phyloP scores from a whole-genome alignment of 345 rosid species.

The Citrus hindsii region DNA sequence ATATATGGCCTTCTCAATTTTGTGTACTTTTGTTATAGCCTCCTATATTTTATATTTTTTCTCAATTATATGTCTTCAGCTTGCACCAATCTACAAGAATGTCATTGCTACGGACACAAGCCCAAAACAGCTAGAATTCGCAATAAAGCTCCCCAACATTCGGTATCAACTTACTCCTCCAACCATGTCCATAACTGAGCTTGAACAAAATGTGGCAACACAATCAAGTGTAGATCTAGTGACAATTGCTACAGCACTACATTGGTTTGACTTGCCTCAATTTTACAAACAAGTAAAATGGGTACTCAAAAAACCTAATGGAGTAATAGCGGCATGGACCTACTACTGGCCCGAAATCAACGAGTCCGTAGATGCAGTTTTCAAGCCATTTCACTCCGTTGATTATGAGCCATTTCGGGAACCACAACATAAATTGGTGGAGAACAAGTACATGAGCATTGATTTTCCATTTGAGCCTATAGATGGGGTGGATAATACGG shows the following conservation, averaged over 20 bases:
- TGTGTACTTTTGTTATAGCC: too few relatives aligned
- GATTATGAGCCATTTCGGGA: constrained; percentile 54
- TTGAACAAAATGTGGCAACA: too few relatives aligned
- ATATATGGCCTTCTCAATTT: too few relatives aligned
- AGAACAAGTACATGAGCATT: constrained; percentile 46
- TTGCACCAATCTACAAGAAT: constrained; percentile 59
- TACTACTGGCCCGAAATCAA: constrained; percentile 62
- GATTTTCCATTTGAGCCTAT: constrained; percentile 73
- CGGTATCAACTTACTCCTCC: too few relatives aligned
- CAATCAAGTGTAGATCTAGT: too few relatives aligned
- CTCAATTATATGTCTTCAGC: constrained; percentile 31
- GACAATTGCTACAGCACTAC: too few relatives aligned
- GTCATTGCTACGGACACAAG: constrained; percentile 87
- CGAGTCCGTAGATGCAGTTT: constrained; percentile 42
- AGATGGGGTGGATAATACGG: constrained; percentile 43
- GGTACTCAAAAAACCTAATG: constrained; percentile 34
- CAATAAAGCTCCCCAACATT: not conserved
- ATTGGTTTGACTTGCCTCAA: too few relatives aligned
- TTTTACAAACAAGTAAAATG: too few relatives aligned
- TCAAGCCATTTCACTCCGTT: constrained; percentile 39
- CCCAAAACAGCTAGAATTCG: constrained; percentile 59
- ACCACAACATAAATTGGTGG: constrained; percentile 51
- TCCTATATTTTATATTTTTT: too few relatives aligned
- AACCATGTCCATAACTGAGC: too few relatives aligned
- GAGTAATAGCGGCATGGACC: constrained; percentile 82